Evolutionary conservation across 1,284 basidiomycete genomes (phyloP).

Genomic region (Marasmius tenuissimus): DNA sequence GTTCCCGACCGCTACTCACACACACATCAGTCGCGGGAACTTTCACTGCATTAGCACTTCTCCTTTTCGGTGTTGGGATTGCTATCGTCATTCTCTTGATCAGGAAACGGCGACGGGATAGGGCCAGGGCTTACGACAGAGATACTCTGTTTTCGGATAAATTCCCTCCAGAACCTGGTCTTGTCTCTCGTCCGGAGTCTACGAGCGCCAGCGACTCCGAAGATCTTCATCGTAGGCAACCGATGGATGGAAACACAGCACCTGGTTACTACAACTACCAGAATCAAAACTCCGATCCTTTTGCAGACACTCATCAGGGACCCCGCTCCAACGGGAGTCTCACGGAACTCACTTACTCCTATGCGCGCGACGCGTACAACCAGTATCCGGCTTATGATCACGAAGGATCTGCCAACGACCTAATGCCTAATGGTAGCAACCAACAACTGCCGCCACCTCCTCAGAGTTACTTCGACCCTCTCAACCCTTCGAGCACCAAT

Average conservation of each 20-base stretch:
- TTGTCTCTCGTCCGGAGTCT: neutral
- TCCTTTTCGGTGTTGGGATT: constrained; percentile 22
- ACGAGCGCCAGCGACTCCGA: neutral
- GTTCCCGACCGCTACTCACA: neutral
- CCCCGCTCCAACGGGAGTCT: constrained; percentile 7
- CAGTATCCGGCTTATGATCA: constrained; percentile 12
- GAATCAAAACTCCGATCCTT: constrained; percentile 2
- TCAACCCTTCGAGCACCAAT: neutral
- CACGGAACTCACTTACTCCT: constrained; percentile 13
- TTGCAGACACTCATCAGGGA: neutral
- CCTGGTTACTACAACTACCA: constrained; percentile 4
- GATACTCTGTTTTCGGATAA: constrained; percentile 1
- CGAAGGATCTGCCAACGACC: neutral
- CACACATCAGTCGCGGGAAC: constrained; percentile 39
- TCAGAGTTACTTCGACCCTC: constrained; percentile 2
- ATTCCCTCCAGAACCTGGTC: constrained; percentile 1
- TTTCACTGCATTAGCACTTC: constrained; percentile 39
- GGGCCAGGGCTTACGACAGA: neutral
- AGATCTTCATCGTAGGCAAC: neutral
- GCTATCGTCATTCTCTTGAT: constrained; percentile 23
- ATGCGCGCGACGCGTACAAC: constrained; percentile 14
- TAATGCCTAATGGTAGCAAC: neutral
- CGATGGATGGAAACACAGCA: neutral
- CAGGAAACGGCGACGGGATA: constrained; percentile 22
- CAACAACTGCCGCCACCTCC: neutral